These are phyloP conservation scores for Suillus ampliporus DNA, from an alignment of 768 basidiomycete genomes.

Conservation along the genomic window DNA sequence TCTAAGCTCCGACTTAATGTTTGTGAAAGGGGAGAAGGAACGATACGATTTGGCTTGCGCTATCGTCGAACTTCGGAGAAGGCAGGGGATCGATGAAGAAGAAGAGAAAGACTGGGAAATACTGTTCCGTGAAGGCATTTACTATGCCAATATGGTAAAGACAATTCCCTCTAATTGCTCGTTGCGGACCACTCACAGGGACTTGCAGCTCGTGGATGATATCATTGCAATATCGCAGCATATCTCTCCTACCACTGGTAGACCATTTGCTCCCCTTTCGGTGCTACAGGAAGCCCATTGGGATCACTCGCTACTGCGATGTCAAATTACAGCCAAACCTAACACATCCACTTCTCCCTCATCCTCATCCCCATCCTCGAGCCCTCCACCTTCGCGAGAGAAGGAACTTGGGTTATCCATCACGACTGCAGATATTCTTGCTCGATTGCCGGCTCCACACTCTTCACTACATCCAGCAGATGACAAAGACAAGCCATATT, in stretches of 20 bases:
- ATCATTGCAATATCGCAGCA: conserved; percentile 77
- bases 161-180: background rate
- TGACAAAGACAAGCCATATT: conserved; percentile 51
- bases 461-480: conserved; percentile 17
- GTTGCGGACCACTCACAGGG: conserved; percentile 7
- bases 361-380: conserved; percentile 41
- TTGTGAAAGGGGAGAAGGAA: conserved; percentile 77
- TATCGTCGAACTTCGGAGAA: conserved; percentile 76
- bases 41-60: conserved; percentile 79
- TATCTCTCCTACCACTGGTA: conserved; percentile 70
- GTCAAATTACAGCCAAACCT: conserved; percentile 54
- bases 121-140: conserved; percentile 79
- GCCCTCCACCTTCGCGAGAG: conserved; percentile 40
- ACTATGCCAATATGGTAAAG: conserved; percentile 86
- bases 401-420: conserved; percentile 75
- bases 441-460: conserved; percentile 31
- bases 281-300: conserved; percentile 82
- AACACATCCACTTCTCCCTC: conserved; percentile 18
- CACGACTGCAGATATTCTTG: conserved; percentile 56
- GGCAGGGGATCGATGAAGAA: conserved; percentile 52
- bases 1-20: conserved; percentile 79
- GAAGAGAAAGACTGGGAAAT: conserved; percentile 75
- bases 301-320: conserved; percentile 71
- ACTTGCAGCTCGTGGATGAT: conserved; percentile 73
- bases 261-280: conserved; percentile 68